Base-by-base conservation (phyloP, 345 rosid species). In the Eucalyptus microcorys region DNA sequence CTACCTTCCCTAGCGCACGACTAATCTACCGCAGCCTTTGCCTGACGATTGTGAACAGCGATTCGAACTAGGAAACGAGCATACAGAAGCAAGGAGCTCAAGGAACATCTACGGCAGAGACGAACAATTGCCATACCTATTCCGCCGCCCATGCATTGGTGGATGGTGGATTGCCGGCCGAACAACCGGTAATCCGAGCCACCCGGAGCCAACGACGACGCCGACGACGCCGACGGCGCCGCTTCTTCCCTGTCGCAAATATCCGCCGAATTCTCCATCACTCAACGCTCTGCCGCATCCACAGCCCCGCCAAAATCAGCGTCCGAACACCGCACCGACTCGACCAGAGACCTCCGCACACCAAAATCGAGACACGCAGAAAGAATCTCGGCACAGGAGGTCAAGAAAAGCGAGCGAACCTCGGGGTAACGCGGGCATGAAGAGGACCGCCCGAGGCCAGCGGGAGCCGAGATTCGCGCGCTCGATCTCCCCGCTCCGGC, bases 71-170 rank as follows among this genome's bases (percentile, higher is more conserved):
- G 47, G 84, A 76, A 76, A 40, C 47, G 24, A 40, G 84, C 84
- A 40, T 76, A 11, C 84, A 37, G 84, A 40, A 76, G 15, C 84
- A 21, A 21, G 84, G 24, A 76, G 84, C 22, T 40, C 84, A 42
- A 40, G 4, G 30, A 76, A 40, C 83, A 40, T 21, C 81, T 5
- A 71, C 14, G 26, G 81, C 24, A 2, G 61, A 55, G 27, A 30
- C 61, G 81, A 71, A 27, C 40, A 68, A 87, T 87, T 49, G 43
- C 34, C 37, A 11, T 87, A 92, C 94, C 94, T 92, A 89, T 59
- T 40, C 94, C 93, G 52, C 92, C 93, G 14, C 94, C 94, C 93
- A 93, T 92, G 68, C 90, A 88, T 88, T 93, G 94, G 88, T 92
- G 92, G 87, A 93, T 53, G 8, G 94, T 85, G 86, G 89, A 90